phyloP scores from a whole-genome alignment of 495 filamentous ascomycete genomes.

The Penicillium chermesinum region DNA sequence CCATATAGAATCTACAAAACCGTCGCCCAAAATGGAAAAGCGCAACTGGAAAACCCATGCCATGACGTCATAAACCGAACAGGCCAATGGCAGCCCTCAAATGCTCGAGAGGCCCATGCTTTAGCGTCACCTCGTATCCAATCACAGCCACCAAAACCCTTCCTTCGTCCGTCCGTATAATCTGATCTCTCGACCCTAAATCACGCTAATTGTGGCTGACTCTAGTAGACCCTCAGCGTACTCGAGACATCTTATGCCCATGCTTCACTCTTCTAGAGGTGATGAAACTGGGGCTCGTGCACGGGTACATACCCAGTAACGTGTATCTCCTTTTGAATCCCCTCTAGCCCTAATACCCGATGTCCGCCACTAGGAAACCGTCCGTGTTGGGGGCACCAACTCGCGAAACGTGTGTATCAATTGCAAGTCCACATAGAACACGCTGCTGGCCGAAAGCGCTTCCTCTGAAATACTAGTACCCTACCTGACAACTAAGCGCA shows the following conservation, averaged over 20 bases:
- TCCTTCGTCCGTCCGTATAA: too few species aligned
- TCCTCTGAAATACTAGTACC: neutral
- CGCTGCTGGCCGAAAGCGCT: neutral
- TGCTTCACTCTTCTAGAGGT: too few species aligned
- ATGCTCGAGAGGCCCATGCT: neutral
- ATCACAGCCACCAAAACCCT: neutral
- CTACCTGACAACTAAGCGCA: neutral
- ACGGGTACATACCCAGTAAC: too few species aligned
- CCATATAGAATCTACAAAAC: slow-evolving; percentile 4
- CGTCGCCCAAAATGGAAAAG: slow-evolving; percentile 13
- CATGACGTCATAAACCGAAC: slow-evolving; percentile 27
- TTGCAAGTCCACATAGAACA: neutral
- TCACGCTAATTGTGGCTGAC: neutral
- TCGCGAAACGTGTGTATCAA: neutral
- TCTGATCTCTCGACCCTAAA: neutral
- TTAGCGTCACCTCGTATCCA: neutral
- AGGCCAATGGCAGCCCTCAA: slow-evolving; percentile 10
- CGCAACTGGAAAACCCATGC: neutral
- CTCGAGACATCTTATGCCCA: neutral
- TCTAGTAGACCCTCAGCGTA: neutral
- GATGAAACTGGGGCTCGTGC: too few species aligned
- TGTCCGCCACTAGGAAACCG: neutral
- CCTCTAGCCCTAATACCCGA: neutral
- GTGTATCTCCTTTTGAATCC: neutral
- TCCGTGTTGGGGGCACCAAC: neutral